Evolutionary conservation across 176 grass and related monocot genomes (phyloP), one percentile per base, ranked within the genome.

Genomic region (Chloris gayana): DNA sequence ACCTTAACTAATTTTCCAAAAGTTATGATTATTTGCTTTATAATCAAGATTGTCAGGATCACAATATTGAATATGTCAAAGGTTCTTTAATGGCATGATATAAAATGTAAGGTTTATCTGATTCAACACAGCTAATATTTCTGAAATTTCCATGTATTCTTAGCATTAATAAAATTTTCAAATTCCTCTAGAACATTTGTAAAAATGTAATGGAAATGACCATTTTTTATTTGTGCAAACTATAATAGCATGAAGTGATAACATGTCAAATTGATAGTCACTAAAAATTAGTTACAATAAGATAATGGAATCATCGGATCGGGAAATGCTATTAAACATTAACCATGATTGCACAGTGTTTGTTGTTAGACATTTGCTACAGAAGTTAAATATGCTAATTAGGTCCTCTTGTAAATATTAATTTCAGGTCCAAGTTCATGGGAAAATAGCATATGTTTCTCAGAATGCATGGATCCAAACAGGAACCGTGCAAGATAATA

Each of bases 401-500:
- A 29, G 0, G 54, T 65, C 22, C 7, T 56, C 51, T 65, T 1
- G 0, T 35, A 60, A 15, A 71, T 56, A 4, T 51, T 64, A 27
- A 24, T 64, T 86, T 66, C 79, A 98, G 95, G 91, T 95, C 77
- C 85, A 95, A 80, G 95, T 91, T 76, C 88, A 37, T 41, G 95
- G 92, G 67, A 91, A 85, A 72, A 83, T 82, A 80, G 92, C 92
- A 26, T 95, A 93, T 82, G 96, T 98, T 74, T 91, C 92, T 76
- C 96, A 95, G 86, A 91, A 72, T 87, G 92, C 95, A 76, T 95
- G 92, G 92, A 98, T 98, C 82, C 95, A 98, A 88, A 89, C 90
- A 26, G 95, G 95, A 66, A 93, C 81, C 11, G 74, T 98, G 68
- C 87, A 84, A 86, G 95, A 93, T 14, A 98, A 98, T 77, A 98